Evolutionary conservation across 2,329 filamentous ascomycete genomes (phyloP).

Genomic region (Rugonectria rugulosa): DNA sequence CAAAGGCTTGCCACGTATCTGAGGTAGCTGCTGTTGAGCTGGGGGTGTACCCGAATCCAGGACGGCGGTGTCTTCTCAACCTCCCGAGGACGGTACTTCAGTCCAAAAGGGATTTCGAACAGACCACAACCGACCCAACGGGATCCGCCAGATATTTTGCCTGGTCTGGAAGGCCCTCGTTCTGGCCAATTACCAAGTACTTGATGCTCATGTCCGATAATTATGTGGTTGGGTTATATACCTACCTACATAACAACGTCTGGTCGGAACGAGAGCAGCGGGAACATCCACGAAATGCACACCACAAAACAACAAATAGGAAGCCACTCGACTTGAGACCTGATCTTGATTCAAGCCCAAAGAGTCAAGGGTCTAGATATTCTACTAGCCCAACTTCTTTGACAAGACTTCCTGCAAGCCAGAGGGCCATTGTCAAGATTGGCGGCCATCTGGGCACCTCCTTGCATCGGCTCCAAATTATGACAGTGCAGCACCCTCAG

Average conservation of each 20-base stretch:
- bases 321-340: no score
- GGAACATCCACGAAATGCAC: no score
- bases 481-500: no score
- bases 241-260: not conserved
- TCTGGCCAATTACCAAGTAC: not conserved
- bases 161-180: not conserved
- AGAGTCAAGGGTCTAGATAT: no score
- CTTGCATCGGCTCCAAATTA: no score
- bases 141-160: constrained; percentile 5
- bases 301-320: no score
- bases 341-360: no score
- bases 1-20: constrained; percentile 25
- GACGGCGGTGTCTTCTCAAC: constrained; percentile 27
- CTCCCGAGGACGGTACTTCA: constrained; percentile 26
- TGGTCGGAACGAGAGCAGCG: no score
- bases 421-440: no score
- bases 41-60: constrained; percentile 35
- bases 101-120: constrained; percentile 15
- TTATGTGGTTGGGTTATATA: constrained; percentile 2
- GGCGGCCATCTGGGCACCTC: not conserved
- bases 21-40: not conserved
- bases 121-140: constrained; percentile 5
- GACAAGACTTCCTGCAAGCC: not conserved
- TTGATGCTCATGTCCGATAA: not conserved
- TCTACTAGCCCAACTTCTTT: no score